A percentile compares a stretch with the other conserved stretches of the same genome.
phyloP scores from a whole-genome alignment of 495 filamentous ascomycete genomes.

The Pyrenopolyporus hunteri region DNA sequence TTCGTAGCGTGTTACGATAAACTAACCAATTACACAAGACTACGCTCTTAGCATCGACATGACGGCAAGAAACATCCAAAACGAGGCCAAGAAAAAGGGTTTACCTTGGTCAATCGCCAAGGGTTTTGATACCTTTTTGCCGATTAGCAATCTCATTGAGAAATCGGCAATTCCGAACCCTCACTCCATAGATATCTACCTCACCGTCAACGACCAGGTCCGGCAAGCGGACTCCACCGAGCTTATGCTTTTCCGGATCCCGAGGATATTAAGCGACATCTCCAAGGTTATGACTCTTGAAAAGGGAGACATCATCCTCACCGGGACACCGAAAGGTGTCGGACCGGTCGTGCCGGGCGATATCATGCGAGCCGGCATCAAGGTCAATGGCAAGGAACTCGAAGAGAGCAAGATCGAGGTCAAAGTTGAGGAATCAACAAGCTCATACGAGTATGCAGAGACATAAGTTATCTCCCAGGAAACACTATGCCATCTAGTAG shows the following conservation, averaged over 20 bases:
- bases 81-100: conserved; percentile 94
- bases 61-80: conserved; percentile 91
- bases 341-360: conserved; percentile 85
- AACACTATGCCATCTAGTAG: neutral
- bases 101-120: conserved; percentile 96
- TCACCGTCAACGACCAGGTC: conserved; percentile 75
- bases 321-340: conserved; percentile 96
- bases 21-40: conserved; percentile 51
- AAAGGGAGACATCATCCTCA: conserved; percentile 89
- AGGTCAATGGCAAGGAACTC: conserved; percentile 80
- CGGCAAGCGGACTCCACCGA: conserved; percentile 84
- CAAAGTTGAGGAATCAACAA: conserved; percentile 69
- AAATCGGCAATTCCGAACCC: conserved; percentile 83
- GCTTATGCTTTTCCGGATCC: conserved; percentile 91
- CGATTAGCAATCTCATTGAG: conserved; percentile 76
- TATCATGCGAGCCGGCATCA: conserved; percentile 84
- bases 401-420: conserved; percentile 89
- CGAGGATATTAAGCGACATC: conserved; percentile 86
- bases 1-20: neutral
- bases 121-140: conserved; percentile 96
- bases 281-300: conserved; percentile 93
- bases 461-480: conserved; percentile 51
- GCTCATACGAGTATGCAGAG: conserved; percentile 63
- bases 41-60: conserved; percentile 91
- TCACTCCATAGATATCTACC: conserved; percentile 81